Evolutionary conservation across 2,329 filamentous ascomycete genomes (phyloP).

Genomic region (Sarocladium oryzae): DNA sequence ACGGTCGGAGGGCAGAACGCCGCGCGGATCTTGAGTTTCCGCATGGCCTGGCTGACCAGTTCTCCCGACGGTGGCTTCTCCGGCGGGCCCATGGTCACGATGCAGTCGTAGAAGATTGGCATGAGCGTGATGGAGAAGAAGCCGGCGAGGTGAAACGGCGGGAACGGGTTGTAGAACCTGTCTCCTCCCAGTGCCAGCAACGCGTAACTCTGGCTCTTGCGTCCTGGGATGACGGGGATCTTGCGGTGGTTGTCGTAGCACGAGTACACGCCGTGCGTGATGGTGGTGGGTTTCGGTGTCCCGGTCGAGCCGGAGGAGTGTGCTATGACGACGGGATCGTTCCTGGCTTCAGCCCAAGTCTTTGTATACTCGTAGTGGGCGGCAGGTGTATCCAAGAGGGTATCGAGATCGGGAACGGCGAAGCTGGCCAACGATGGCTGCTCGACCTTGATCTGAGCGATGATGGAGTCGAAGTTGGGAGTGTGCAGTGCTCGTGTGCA

Average conservation of each 20-base stretch:
- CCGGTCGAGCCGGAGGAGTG: conserved; percentile 33
- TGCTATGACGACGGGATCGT: conserved; percentile 24
- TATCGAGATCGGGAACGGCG: background rate
- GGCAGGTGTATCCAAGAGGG: background rate
- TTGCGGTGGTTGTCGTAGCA: conserved; percentile 1
- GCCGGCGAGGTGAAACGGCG: conserved; percentile 15
- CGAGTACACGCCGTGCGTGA: conserved; percentile 4
- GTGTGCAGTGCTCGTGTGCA: background rate
- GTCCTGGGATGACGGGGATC: background rate
- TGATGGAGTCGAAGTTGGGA: background rate
- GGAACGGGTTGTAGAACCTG: conserved; percentile 14
- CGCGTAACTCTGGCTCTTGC: background rate
- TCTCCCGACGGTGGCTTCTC: conserved; percentile 17
- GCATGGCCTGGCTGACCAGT: conserved; percentile 12
- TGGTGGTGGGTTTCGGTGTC: conserved; percentile 21
- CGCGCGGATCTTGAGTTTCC: conserved; percentile 14
- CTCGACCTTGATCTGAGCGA: background rate
- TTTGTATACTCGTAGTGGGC: conserved; percentile 23
- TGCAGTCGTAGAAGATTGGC: conserved; percentile 18
- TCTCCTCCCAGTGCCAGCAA: conserved; percentile 2
- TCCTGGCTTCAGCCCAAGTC: conserved; percentile 22
- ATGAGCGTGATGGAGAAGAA: conserved; percentile 13
- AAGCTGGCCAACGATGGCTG: background rate
- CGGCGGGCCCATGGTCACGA: conserved; percentile 18
- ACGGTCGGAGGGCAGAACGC: conserved; percentile 15